These are phyloP conservation scores for Colletotrichum viniferum DNA, from an alignment of 2,329 filamentous ascomycete genomes.

Conservation along the genomic window DNA sequence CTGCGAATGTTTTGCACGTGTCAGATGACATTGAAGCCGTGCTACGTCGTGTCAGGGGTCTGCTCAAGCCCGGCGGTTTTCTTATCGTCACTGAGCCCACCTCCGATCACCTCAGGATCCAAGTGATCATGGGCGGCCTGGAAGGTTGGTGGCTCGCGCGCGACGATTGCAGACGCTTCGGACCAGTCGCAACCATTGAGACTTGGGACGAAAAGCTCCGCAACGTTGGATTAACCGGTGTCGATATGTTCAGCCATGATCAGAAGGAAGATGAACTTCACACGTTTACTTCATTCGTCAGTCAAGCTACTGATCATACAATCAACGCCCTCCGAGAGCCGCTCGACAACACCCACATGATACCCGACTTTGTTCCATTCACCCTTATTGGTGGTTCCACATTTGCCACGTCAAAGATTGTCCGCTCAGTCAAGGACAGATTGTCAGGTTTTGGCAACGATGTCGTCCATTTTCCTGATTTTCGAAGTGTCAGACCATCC, in stretches of 20 bases:
- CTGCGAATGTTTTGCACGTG: conserved; percentile 33
- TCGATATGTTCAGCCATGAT: background rate
- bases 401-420: background rate
- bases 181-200: background rate
- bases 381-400: background rate
- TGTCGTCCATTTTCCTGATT: background rate
- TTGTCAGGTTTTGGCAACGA: background rate
- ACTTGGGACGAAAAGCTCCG: background rate
- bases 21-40: conserved; percentile 28
- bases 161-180: background rate
- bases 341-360: background rate
- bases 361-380: background rate
- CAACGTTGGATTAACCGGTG: background rate
- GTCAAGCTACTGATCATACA: background rate
- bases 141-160: conserved; percentile 2
- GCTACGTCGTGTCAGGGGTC: conserved; percentile 24
- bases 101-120: background rate
- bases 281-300: background rate
- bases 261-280: background rate
- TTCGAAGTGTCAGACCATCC: background rate
- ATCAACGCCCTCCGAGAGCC: background rate
- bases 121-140: background rate
- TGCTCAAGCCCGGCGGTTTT: conserved; percentile 34
- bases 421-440: background rate
- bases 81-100: conserved; percentile 30